Conservation (phyloP, 805 yeast species). For the Tetrapisispora fleetii region DNA sequence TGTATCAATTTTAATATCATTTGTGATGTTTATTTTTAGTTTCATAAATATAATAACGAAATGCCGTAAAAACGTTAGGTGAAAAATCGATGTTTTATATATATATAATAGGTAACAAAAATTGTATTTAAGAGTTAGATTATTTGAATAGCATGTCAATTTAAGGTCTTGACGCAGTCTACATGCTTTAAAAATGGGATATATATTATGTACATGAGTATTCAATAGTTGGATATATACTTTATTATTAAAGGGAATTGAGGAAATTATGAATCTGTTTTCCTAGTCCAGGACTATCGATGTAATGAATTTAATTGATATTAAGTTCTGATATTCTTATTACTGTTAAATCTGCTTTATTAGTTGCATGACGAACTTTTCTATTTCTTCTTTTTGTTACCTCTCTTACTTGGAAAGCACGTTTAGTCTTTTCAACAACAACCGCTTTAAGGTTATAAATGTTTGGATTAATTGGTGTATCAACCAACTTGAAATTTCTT, state of each 20-base stretch:
- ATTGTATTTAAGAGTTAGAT: no score
- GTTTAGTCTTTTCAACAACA: conserved; percentile 79
- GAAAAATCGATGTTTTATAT: no score
- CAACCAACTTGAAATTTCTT: conserved; percentile 63
- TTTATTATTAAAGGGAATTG: neutral
- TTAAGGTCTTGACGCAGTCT: no score
- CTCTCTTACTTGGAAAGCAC: conserved; percentile 63
- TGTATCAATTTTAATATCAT: no score
- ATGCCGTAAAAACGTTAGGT: no score
- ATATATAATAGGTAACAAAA: no score
- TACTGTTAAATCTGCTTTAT: conserved; percentile 67
- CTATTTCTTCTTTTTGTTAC: conserved; percentile 74
- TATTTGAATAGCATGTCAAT: no score
- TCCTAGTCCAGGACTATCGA: neutral
- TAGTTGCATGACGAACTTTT: conserved; percentile 54
- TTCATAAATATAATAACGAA: no score
- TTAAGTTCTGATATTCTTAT: conserved; percentile 65
- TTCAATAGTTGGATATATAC: no score
- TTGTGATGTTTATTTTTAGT: no score
- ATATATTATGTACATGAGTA: neutral
- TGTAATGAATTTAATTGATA: conserved; percentile 30
- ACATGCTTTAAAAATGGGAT: neutral
- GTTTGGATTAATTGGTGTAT: conserved; percentile 42
- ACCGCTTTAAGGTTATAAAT: conserved; percentile 58
- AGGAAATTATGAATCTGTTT: neutral